Evolutionary conservation across 2,329 filamentous ascomycete species (phyloP).

Genomic region (Fragosphaeria purpurea): DNA sequence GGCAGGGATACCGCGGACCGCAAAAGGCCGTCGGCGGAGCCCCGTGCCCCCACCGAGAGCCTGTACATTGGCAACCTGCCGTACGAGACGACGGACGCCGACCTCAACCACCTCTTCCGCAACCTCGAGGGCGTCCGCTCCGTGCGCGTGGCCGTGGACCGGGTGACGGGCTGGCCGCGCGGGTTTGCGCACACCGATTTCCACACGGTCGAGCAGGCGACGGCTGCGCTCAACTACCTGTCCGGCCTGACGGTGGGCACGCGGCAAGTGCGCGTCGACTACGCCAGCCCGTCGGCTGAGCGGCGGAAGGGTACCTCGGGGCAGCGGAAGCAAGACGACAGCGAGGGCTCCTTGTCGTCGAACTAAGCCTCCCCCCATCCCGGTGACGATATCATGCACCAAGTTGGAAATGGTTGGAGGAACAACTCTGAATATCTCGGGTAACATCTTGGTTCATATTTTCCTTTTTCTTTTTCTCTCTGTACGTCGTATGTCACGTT

Average conservation of each 20-base stretch:
- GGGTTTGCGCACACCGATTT: conserved; percentile 85
- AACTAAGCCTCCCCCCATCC: too few species aligned
- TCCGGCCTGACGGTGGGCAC: conserved; percentile 51
- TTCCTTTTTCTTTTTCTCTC: neutral
- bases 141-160: conserved; percentile 74
- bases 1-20: too few species aligned
- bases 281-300: neutral
- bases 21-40: neutral
- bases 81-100: conserved; percentile 74
- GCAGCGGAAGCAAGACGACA: too few species aligned
- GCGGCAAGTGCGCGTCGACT: conserved; percentile 58
- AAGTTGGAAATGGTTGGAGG: too few species aligned
- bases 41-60: conserved; percentile 14
- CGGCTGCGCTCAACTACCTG: conserved; percentile 47
- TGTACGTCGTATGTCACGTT: too few species aligned
- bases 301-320: too few species aligned
- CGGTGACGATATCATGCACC: too few species aligned
- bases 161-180: conserved; percentile 66
- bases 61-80: conserved; percentile 80
- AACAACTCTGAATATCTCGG: too few species aligned
- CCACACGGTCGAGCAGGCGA: conserved; percentile 54
- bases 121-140: conserved; percentile 60
- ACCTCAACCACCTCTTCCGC: conserved; percentile 69
- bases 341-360: too few species aligned
- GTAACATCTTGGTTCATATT: neutral